Evolutionary conservation across 768 basidiomycete species (phyloP), one percentile per base, ranked within the genome.

Genomic region (Boletus fagicola): DNA sequence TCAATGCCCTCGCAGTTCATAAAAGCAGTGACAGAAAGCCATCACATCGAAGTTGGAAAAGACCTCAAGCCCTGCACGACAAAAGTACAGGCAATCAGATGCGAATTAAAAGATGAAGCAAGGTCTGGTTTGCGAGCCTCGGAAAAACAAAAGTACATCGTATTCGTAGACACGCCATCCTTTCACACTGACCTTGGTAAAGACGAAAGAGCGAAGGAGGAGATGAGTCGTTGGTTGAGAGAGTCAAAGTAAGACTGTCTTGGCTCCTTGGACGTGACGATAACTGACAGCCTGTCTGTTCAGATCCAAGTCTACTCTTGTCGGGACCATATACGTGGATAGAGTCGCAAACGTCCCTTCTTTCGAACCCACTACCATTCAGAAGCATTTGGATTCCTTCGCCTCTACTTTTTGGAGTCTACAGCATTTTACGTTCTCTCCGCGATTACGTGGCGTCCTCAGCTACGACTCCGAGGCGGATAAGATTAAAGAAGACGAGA

Each of bases 121-220:
- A 54, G 24, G 35, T 1, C 0, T 3, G 13, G 12, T n/a, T 40
- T 65, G 20, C 3, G 28, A 0, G 24, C 9, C 2, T 35, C 33
- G 10, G 7, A 0, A 18, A 5, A 6, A 4, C 43, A 51, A 26
- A 58, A 39, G 2, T 15, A 45, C 33, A 62, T 67, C 10, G 67
- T 68, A 18, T 61, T 68, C 18, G 61, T 68, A 0, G 62, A 69
- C 53, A 69, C 53, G 0, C 67, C 67, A 13, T 65, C 65, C 24
- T 62, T 67, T n/a, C 35, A 28, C 22, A 38, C 47, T 4, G 51
- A 12, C 11, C 2, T 0, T 31, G 6, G 12, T 3, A 13, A 33
- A 9, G 28, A 49, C 12, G 4, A 5, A 15, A 4, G 0, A 28
- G 35, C 8, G 10, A 51, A 58, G 15, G 43, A 0, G 2, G 12